Conservation (phyloP, 441 rosid species). For the Pelargonium myrrhifolium region DNA sequence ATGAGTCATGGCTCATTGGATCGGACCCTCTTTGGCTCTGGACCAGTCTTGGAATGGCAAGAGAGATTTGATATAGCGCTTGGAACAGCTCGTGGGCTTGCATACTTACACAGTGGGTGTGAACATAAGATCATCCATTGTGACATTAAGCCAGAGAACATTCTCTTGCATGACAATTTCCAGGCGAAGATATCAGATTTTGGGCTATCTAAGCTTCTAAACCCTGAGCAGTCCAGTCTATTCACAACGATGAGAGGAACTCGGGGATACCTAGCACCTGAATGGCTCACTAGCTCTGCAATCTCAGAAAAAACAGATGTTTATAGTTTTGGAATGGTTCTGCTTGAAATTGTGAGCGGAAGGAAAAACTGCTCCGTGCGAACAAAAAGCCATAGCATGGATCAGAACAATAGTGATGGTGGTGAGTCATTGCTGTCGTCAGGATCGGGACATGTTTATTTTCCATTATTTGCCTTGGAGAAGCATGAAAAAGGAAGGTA, state of each 20-base stretch:
- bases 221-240: constrained; percentile 72
- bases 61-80: constrained; percentile 73
- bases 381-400: constrained; percentile 47
- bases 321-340: constrained; percentile 88
- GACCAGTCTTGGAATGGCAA: constrained; percentile 78
- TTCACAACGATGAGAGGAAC: constrained; percentile 96
- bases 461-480: constrained; percentile 76
- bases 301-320: constrained; percentile 85
- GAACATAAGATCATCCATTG: constrained; percentile 82
- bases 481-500: constrained; percentile 83
- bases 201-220: constrained; percentile 80
- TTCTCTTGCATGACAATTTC: constrained; percentile 62
- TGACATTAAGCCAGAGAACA: constrained; percentile 87
- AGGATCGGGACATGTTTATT: constrained; percentile 39
- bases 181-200: constrained; percentile 84
- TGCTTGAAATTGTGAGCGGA: constrained; percentile 85
- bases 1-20: constrained; percentile 78
- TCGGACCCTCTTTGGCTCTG: constrained; percentile 50
- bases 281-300: constrained; percentile 80
- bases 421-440: constrained; percentile 43
- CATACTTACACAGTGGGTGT: constrained; percentile 75
- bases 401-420: constrained; percentile 34
- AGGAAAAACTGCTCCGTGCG: constrained; percentile 61
- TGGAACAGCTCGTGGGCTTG: constrained; percentile 86
- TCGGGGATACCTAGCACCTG: constrained; percentile 95